Evolutionary conservation across 768 basidiomycete genomes (phyloP).

Genomic region (Pisolithus marmoratus): DNA sequence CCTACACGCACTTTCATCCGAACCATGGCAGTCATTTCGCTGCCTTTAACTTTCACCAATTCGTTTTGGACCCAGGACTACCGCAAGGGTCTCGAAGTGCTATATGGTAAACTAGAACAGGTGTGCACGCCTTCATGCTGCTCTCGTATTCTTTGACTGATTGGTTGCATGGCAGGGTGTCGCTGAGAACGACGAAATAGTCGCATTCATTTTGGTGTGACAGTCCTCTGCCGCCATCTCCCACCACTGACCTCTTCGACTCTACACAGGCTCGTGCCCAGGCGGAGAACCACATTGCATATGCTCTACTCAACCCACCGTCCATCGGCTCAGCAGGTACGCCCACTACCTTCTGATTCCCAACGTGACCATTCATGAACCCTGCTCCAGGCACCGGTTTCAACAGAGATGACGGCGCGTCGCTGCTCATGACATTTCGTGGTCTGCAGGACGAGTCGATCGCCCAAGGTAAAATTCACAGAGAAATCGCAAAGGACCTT

Average conservation of each 20-base stretch:
- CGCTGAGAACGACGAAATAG: conserved; percentile 77
- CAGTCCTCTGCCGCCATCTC: neutral
- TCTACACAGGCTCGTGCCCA: conserved; percentile 59
- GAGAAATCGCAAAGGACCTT: conserved; percentile 67
- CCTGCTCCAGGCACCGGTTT: conserved; percentile 53
- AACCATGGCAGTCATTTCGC: conserved; percentile 79
- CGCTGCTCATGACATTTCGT: conserved; percentile 71
- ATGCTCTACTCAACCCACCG: conserved; percentile 46
- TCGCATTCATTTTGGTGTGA: conserved; percentile 75
- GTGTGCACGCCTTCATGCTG: conserved; percentile 31
- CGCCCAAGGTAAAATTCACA: conserved; percentile 71
- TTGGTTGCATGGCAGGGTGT: conserved; percentile 49
- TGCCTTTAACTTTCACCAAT: conserved; percentile 85
- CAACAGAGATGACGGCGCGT: conserved; percentile 77
- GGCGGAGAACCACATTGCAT: conserved; percentile 64
- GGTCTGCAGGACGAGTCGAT: conserved; percentile 72
- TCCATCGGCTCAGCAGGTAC: conserved; percentile 46
- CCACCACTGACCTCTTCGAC: conserved; percentile 4
- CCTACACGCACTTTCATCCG: neutral
- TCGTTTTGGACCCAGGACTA: conserved; percentile 97
- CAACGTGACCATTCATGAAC: conserved; percentile 2
- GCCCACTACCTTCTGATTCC: conserved; percentile 6
- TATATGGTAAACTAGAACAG: conserved; percentile 75
- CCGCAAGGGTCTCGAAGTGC: conserved; percentile 71
- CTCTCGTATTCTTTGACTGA: conserved; percentile 4